Percentiles rank a stretch among this genome's conserved stretches.
Conservation (phyloP, 2,329 filamentous ascomycete genomes). For the Elsinoe batatas region DNA sequence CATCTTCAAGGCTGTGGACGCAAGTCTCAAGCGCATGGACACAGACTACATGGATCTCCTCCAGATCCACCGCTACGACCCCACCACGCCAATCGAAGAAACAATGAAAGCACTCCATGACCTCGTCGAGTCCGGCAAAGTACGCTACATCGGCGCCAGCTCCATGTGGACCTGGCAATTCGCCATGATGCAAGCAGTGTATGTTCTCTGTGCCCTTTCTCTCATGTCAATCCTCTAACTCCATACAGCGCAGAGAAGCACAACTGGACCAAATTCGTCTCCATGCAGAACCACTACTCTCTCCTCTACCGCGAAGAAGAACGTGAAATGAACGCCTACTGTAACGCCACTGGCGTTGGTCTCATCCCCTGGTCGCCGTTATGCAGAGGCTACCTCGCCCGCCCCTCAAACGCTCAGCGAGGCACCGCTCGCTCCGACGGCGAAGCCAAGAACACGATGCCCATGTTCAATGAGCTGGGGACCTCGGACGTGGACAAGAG, state of each 20-base stretch:
- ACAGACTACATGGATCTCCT: slow-evolving; percentile 40
- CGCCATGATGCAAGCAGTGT: slow-evolving; percentile 30
- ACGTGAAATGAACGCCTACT: slow-evolving; percentile 45
- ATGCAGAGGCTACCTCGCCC: slow-evolving; percentile 32
- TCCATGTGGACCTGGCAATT: slow-evolving; percentile 39
- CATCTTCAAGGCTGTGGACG: slow-evolving; percentile 40
- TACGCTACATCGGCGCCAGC: slow-evolving; percentile 37
- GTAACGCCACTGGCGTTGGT: slow-evolving; percentile 39
- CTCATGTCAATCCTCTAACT: background rate
- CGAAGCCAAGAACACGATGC: slow-evolving; percentile 25
- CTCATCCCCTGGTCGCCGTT: slow-evolving; percentile 38
- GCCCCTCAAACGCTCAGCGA: slow-evolving; percentile 28
- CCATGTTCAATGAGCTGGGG: slow-evolving; percentile 14
- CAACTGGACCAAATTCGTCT: slow-evolving; percentile 51
- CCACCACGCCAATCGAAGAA: slow-evolving; percentile 34
- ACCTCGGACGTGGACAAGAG: slow-evolving; percentile 38
- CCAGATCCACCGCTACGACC: slow-evolving; percentile 41
- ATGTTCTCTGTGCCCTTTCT: background rate
- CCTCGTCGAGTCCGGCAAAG: slow-evolving; percentile 34
- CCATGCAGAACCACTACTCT: slow-evolving; percentile 52
- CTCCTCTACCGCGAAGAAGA: slow-evolving; percentile 54
- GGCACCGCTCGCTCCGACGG: slow-evolving; percentile 30
- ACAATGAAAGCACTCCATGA: slow-evolving; percentile 40
- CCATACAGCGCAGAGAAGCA: slow-evolving; percentile 39
- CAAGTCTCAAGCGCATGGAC: slow-evolving; percentile 32